Evolutionary conservation across 345 rosid genomes (phyloP).

Genomic region (Eucalyptus dawsonii): DNA sequence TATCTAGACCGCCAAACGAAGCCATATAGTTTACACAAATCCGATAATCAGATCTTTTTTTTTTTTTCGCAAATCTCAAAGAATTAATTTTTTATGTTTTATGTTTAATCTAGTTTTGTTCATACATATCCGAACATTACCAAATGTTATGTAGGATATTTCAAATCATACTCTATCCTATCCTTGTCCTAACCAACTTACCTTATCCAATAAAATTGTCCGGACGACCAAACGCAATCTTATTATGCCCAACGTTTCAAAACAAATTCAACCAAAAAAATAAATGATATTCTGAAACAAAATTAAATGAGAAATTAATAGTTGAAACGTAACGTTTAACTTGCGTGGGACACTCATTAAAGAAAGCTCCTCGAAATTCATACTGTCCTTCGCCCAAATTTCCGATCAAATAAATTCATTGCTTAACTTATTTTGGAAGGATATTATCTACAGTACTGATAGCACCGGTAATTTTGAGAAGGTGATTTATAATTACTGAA

Average conservation of each 20-base stretch:
- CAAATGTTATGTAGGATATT: no score
- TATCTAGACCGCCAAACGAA: accelerated
- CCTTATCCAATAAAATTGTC: no score
- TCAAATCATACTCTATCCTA: no score
- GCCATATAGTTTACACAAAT: no score
- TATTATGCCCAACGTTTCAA: neutral
- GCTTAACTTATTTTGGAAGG: neutral
- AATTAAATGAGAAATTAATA: neutral
- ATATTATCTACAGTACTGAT: neutral
- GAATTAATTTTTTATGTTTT: no score
- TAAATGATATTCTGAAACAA: neutral
- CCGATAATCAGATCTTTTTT: accelerated
- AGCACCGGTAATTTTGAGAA: neutral
- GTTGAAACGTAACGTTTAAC: neutral
- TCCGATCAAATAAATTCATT: neutral
- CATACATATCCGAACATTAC: no score
- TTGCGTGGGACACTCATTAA: accelerated
- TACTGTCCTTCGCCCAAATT: neutral
- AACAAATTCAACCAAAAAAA: neutral
- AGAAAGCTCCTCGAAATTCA: neutral
- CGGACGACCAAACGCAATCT: no score
- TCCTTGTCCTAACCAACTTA: no score
- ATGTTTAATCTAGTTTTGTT: no score
- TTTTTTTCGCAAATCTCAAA: no score
- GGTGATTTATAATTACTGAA: neutral